A percentile compares a stretch with the other conserved stretches of the same genome.
Conservation (phyloP, 345 rosid species). For the Acer campestre region DNA sequence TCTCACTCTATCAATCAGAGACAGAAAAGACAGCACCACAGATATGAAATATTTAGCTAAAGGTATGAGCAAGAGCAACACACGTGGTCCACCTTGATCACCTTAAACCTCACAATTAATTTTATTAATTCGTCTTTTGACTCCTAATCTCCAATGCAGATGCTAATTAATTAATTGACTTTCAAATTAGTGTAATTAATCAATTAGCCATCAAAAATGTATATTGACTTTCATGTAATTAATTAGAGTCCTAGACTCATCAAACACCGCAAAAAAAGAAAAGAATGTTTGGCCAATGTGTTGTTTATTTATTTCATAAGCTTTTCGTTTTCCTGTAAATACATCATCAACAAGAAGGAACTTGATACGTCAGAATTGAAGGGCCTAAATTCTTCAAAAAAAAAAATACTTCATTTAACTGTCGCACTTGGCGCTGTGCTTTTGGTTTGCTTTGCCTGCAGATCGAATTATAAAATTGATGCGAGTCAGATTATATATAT, state of each 20-base stretch:
- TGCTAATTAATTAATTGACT: constrained; percentile 10
- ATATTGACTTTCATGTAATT: not conserved
- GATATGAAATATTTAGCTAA: constrained; percentile 15
- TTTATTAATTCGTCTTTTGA: constrained; percentile 22
- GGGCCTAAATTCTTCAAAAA: constrained; percentile 4
- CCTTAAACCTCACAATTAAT: constrained; percentile 40
- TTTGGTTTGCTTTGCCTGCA: constrained; percentile 73
- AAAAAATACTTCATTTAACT: constrained; percentile 21
- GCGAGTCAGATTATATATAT: constrained; percentile 14
- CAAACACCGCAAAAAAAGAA: not conserved
- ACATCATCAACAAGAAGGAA: not conserved
- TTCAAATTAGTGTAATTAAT: constrained; percentile 18
- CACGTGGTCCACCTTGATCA: constrained; percentile 47
- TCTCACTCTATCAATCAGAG: constrained; percentile 26
- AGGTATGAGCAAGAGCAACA: constrained; percentile 49
- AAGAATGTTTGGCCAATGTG: not conserved
- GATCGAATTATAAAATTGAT: constrained; percentile 2
- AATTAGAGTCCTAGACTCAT: constrained; percentile 24
- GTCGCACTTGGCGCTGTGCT: constrained; percentile 52
- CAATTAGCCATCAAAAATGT: not conserved
- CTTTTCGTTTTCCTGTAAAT: not conserved
- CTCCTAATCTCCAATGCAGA: constrained; percentile 5
- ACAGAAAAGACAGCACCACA: constrained; percentile 40
- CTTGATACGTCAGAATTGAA: not conserved
- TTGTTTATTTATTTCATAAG: too few relatives aligned